These are phyloP conservation scores for Austropuccinia psidii DNA, from an alignment of 1,284 basidiomycete species.

Conservation along the genomic window DNA sequence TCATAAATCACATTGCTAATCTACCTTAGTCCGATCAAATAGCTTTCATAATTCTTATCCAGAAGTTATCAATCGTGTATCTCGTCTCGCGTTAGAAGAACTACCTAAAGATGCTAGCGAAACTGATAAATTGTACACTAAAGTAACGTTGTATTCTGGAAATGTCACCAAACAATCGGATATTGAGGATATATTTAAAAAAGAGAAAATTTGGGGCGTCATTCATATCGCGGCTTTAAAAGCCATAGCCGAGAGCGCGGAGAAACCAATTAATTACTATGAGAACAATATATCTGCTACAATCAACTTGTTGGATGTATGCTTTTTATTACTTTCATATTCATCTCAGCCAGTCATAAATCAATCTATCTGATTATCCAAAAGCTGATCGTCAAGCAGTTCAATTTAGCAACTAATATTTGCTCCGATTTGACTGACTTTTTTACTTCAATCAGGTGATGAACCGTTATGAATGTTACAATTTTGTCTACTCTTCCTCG, in stretches of 20 bases:
- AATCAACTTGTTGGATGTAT: conserved; percentile 60
- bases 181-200: conserved; percentile 65
- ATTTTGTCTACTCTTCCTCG: conserved; percentile 93
- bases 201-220: conserved; percentile 94
- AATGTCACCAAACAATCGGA: conserved; percentile 68
- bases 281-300: conserved; percentile 82
- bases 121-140: conserved; percentile 51
- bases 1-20: not conserved
- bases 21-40: too few species aligned
- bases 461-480: conserved; percentile 70
- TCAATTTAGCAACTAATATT: not conserved
- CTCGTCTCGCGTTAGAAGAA: conserved; percentile 64
- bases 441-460: conserved; percentile 57
- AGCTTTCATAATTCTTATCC: conserved; percentile 76
- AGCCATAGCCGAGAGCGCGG: conserved; percentile 94
- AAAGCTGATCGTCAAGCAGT: too few species aligned
- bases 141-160: conserved; percentile 62
- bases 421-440: conserved; percentile 39
- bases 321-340: too few species aligned
- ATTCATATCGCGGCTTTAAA: conserved; percentile 96
- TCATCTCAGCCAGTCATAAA: too few species aligned
- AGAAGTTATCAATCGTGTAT: conserved; percentile 62
- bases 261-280: conserved; percentile 88
- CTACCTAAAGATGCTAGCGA: conserved; percentile 61
- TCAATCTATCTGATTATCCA: not conserved